A percentile compares a stretch with the other conserved stretches of the same genome.
These are phyloP conservation scores for Fusarium euwallaceae DNA, from an alignment of 2,329 filamentous ascomycete species.

Conservation along the genomic window DNA sequence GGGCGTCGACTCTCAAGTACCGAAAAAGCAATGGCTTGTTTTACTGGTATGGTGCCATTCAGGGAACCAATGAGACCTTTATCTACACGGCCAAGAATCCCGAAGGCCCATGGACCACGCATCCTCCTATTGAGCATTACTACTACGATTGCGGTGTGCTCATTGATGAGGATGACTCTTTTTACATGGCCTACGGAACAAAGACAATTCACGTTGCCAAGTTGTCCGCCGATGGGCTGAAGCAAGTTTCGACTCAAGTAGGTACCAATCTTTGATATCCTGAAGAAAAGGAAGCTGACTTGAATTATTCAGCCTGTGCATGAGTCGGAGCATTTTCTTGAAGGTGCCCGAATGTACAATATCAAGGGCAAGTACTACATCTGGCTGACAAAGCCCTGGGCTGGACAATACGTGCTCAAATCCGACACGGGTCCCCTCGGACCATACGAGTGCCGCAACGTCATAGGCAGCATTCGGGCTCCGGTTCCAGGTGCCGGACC, in stretches of 20 bases:
- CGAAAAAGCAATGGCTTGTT: constrained; percentile 26
- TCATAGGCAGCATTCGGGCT: constrained; percentile 56
- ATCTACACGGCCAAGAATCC: constrained; percentile 62
- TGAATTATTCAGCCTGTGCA: not conserved
- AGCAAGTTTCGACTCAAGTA: constrained; percentile 59
- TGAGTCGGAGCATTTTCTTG: constrained; percentile 49
- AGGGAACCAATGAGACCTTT: constrained; percentile 61
- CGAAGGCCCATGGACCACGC: constrained; percentile 58
- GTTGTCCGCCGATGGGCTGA: constrained; percentile 61
- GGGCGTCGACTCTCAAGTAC: constrained; percentile 57
- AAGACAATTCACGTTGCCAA: constrained; percentile 63
- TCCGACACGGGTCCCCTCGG: constrained; percentile 59
- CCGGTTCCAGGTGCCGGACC: constrained; percentile 59
- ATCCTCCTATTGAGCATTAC: constrained; percentile 61
- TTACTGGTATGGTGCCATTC: constrained; percentile 58
- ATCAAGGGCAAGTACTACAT: constrained; percentile 68
- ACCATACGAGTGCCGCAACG: constrained; percentile 60
- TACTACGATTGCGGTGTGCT: constrained; percentile 70
- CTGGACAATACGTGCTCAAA: constrained; percentile 62
- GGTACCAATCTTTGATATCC: constrained; percentile 33
- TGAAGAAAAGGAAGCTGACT: not conserved
- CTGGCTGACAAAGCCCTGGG: constrained; percentile 60
- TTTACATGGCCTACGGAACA: constrained; percentile 70
- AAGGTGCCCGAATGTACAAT: constrained; percentile 69
- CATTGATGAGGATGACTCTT: constrained; percentile 67